These are phyloP conservation scores for Eimeria praecox DNA, from an alignment of 169 alveolate genomes.

Conservation along the genomic window DNA sequence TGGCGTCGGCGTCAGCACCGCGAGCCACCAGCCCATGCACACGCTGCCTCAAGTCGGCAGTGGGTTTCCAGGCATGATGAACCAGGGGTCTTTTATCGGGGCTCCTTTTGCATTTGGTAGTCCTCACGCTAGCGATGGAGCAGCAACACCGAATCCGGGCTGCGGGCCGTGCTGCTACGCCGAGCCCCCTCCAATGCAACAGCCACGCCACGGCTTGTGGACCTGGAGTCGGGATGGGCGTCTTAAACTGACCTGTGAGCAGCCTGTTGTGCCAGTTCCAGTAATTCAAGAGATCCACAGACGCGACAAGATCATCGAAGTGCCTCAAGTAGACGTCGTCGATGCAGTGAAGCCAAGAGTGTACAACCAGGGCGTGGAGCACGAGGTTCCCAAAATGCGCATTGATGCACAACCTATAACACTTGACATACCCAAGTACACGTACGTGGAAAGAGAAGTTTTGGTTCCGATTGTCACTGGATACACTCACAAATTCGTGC, in stretches of 20 bases:
- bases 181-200: slow-evolving; percentile 63
- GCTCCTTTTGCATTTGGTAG: slow-evolving; percentile 49
- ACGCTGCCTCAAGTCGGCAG: slow-evolving; percentile 75
- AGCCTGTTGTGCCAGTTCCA: slow-evolving; percentile 92
- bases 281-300: slow-evolving; percentile 92
- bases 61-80: slow-evolving; percentile 47
- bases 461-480: slow-evolving; percentile 91
- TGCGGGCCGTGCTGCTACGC: slow-evolving; percentile 75
- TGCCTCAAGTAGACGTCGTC: slow-evolving; percentile 91
- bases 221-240: slow-evolving; percentile 88
- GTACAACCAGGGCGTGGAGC: slow-evolving; percentile 91
- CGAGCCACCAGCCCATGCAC: slow-evolving; percentile 80
- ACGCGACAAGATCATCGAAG: slow-evolving; percentile 91
- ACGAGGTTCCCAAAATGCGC: slow-evolving; percentile 90
- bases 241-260: slow-evolving; percentile 86
- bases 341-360: slow-evolving; percentile 91
- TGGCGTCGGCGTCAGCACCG: slow-evolving; percentile 77
- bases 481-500: slow-evolving; percentile 91
- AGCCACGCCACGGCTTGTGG: slow-evolving; percentile 83
- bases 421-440: slow-evolving; percentile 89
- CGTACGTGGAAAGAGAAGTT: slow-evolving; percentile 91
- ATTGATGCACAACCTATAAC: slow-evolving; percentile 87
- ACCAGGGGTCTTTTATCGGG: slow-evolving; percentile 57
- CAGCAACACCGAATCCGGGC: slow-evolving; percentile 67
- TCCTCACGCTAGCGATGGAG: slow-evolving; percentile 46